phyloP scores from a whole-genome alignment of 257 asterid species.

The Solanum virginianum region DNA sequence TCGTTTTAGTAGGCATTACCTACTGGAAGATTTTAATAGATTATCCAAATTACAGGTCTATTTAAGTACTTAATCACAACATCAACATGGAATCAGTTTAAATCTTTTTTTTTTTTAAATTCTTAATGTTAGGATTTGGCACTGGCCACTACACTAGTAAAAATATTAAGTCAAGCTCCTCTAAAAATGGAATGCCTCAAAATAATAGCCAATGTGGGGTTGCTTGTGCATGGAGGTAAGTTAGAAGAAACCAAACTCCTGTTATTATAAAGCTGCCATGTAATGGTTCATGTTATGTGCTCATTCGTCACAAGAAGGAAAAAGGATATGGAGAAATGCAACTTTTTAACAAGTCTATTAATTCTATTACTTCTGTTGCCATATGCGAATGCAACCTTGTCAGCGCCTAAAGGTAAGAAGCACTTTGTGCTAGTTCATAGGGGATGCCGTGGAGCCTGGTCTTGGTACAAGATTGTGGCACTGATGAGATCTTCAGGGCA shows the following conservation, averaged over 20 bases:
- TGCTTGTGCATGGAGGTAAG: neutral
- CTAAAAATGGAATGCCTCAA: too few species aligned
- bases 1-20: neutral
- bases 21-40: neutral
- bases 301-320: neutral
- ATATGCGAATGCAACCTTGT: too few species aligned
- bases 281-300: neutral
- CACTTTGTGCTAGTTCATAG: conserved; percentile 27
- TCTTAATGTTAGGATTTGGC: conserved; percentile 12
- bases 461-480: conserved; percentile 19
- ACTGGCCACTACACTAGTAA: conserved; percentile 11
- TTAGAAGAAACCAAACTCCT: neutral
- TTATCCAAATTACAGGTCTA: neutral
- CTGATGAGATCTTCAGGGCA: conserved; percentile 10
- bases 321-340: neutral
- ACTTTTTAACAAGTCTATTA: neutral
- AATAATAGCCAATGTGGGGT: neutral
- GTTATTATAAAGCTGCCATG: neutral
- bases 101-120: too few species aligned
- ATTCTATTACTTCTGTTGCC: neutral
- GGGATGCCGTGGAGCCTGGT: conserved; percentile 24
- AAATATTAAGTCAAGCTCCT: too few species aligned
- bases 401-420: neutral
- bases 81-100: neutral
- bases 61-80: neutral